phyloP scores from a whole-genome alignment of 768 basidiomycete species.

The Russula compacta region DNA sequence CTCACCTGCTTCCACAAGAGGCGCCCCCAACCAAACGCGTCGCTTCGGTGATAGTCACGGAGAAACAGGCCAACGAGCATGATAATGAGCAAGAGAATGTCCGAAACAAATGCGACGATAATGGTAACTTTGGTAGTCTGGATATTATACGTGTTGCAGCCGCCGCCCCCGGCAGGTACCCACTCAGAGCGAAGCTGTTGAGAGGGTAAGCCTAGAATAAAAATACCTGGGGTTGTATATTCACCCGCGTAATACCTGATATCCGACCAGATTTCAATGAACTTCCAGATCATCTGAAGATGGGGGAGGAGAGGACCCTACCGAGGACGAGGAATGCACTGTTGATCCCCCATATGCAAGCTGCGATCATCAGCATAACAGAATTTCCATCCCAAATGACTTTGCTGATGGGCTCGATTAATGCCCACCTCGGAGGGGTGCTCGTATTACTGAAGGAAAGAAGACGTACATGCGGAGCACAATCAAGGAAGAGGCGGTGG shows the following conservation, averaged over 20 bases:
- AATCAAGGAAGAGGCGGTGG: not conserved
- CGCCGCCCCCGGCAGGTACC: not conserved
- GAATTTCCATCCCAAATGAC: not conserved
- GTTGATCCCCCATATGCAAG: not conserved
- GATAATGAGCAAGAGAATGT: not conserved
- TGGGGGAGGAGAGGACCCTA: not conserved
- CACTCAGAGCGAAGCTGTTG: not conserved
- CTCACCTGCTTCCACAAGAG: not conserved
- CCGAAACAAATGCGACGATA: not conserved
- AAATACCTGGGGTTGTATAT: fast-evolving
- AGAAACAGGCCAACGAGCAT: not conserved
- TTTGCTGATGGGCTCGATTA: not conserved
- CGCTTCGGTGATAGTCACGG: too few species aligned
- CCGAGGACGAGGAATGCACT: not conserved
- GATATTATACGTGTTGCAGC: not conserved
- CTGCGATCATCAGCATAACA: not conserved
- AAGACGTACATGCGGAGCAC: not conserved
- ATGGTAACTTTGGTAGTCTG: not conserved
- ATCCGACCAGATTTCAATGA: not conserved
- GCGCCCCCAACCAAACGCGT: not conserved
- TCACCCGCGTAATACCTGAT: not conserved
- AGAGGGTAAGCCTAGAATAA: not conserved
- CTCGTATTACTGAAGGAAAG: too few species aligned
- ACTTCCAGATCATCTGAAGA: not conserved
- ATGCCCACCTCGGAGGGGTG: too few species aligned